A percentile compares a stretch with the other conserved stretches of the same genome.
These are phyloP conservation scores for Pichia occidentalis DNA, from an alignment of 805 yeast species.

Conservation along the genomic window DNA sequence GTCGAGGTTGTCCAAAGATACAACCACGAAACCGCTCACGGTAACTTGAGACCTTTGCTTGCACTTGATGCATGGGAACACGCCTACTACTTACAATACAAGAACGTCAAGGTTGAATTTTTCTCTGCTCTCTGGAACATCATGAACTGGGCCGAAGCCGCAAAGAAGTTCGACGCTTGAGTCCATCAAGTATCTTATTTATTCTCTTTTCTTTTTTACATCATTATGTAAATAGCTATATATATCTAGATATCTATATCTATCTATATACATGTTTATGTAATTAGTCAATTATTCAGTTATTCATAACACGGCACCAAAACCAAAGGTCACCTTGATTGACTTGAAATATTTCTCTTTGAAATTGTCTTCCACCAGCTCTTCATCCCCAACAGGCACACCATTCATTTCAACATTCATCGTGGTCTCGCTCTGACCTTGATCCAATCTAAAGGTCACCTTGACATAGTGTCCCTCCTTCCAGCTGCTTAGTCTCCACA, in stretches of 20 bases:
- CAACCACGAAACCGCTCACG: constrained; percentile 82
- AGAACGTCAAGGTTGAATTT: constrained; percentile 85
- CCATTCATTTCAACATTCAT: constrained; percentile 77
- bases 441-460: constrained; percentile 58
- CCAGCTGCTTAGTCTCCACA: constrained; percentile 92
- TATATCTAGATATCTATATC: not conserved
- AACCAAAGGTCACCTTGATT: constrained; percentile 88
- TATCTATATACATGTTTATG: not conserved
- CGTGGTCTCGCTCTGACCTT: constrained; percentile 80
- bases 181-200: not conserved
- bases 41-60: constrained; percentile 63
- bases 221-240: not conserved
- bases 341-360: constrained; percentile 85
- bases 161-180: constrained; percentile 50
- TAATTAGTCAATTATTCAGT: not conserved
- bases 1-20: constrained; percentile 74
- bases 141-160: constrained; percentile 90
- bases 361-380: constrained; percentile 75
- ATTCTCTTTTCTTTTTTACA: constrained; percentile 3
- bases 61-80: constrained; percentile 98
- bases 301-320: constrained; percentile 74
- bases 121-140: constrained; percentile 94
- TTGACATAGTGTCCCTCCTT: constrained; percentile 73
- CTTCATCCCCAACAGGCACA: constrained; percentile 93
- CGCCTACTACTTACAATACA: constrained; percentile 90